These are phyloP conservation scores for Coemansia sp. DNA, from an alignment of 192 early-diverging fungal genomes.

Conservation along the genomic window DNA sequence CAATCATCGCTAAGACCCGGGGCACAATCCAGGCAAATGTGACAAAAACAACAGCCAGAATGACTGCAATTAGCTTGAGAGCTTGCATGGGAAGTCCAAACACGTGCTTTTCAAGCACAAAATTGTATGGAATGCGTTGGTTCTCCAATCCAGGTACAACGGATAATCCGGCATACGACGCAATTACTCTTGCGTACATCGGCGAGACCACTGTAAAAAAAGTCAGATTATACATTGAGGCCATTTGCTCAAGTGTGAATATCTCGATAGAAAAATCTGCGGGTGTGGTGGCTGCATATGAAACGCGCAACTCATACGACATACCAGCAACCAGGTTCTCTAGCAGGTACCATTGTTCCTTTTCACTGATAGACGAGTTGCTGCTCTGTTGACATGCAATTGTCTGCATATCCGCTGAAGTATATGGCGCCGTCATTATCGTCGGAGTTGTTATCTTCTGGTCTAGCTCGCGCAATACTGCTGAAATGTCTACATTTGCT, in stretches of 20 bases:
- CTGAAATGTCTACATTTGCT: neutral
- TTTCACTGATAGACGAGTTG: neutral
- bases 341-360: slow-evolving; percentile 35
- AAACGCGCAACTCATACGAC: slow-evolving; percentile 45
- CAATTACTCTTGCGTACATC: slow-evolving; percentile 32
- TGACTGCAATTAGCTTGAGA: slow-evolving; percentile 22
- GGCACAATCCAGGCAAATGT: slow-evolving; percentile 20
- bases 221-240: neutral
- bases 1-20: slow-evolving; percentile 11
- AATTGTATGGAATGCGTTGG: slow-evolving; percentile 16
- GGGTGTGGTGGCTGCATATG: slow-evolving; percentile 38
- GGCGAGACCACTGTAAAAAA: neutral
- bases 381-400: slow-evolving; percentile 24
- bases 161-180: slow-evolving; percentile 28
- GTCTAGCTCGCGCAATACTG: neutral
- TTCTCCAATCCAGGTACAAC: slow-evolving; percentile 17
- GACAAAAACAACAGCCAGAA: slow-evolving; percentile 19
- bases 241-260: slow-evolving; percentile 11
- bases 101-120: slow-evolving; percentile 40
- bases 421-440: slow-evolving; percentile 16
- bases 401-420: slow-evolving; percentile 5
- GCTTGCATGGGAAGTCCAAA: slow-evolving; percentile 36
- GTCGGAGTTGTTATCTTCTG: neutral
- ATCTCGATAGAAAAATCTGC: slow-evolving; percentile 26
- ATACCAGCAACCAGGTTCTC: slow-evolving; percentile 2